A percentile compares a stretch with the other conserved stretches of the same genome.
Conservation (phyloP, 2,329 filamentous ascomycete species). For the Pestalotiopsis sp. region DNA sequence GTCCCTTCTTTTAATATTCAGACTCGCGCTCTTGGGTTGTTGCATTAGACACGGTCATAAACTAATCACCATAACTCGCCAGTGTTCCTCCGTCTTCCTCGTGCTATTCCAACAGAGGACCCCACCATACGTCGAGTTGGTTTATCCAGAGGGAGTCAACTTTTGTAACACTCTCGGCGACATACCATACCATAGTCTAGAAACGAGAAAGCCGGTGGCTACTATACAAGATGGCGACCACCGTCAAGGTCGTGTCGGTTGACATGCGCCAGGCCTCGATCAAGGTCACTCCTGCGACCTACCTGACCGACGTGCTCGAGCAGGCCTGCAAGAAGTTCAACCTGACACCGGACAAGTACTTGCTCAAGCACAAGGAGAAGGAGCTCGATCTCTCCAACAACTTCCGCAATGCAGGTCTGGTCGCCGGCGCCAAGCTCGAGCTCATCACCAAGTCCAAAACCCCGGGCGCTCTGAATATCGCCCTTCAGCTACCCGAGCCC, state of each 20-base stretch:
- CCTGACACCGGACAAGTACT: constrained; percentile 70
- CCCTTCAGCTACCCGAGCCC: constrained; percentile 77
- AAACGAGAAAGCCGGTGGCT: not conserved
- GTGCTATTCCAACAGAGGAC: not conserved
- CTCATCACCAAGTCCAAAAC: constrained; percentile 86
- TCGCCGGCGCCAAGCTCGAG: constrained; percentile 86
- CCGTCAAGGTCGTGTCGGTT: constrained; percentile 84
- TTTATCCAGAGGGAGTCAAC: not conserved
- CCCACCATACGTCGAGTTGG: not conserved
- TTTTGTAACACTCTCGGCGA: not conserved
- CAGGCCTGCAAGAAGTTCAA: constrained; percentile 86
- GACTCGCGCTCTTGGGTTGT: not conserved
- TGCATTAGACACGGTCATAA: not conserved
- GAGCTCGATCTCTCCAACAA: constrained; percentile 81
- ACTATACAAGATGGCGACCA: constrained; percentile 67
- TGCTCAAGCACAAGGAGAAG: constrained; percentile 87
- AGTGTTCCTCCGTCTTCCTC: not conserved
- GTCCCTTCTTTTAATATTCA: not conserved
- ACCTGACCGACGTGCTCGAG: constrained; percentile 80
- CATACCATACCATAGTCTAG: not conserved
- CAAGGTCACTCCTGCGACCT: constrained; percentile 80
- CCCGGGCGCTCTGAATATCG: constrained; percentile 81
- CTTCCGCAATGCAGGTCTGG: constrained; percentile 79
- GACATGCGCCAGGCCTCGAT: constrained; percentile 75
- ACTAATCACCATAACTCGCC: not conserved